Evolutionary conservation across 164 flowering plant species (phyloP).

Genomic region (Taxillus chinensis): DNA sequence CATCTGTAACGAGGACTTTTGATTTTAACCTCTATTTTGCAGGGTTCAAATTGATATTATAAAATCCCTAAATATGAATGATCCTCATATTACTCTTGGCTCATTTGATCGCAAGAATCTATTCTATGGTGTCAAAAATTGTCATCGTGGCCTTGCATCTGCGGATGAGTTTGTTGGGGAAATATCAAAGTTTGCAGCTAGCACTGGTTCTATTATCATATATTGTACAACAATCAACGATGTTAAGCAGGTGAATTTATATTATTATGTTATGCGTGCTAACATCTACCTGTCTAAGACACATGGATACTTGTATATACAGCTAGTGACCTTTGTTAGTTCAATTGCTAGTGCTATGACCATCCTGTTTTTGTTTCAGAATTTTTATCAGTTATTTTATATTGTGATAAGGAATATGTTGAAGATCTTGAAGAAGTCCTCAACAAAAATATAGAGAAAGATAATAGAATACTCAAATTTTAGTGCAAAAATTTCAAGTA

Average conservation of each 20-base stretch:
- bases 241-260: slow-evolving; percentile 36
- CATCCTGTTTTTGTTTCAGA: too few species aligned
- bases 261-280: too few species aligned
- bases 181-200: slow-evolving; percentile 27
- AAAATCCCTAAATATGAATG: slow-evolving; percentile 40
- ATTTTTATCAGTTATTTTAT: too few species aligned
- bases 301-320: too few species aligned
- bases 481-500: too few species aligned
- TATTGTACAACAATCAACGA: slow-evolving; percentile 60
- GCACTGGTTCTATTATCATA: slow-evolving; percentile 38
- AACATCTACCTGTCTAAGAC: too few species aligned
- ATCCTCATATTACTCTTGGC: slow-evolving; percentile 41
- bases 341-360: too few species aligned
- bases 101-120: slow-evolving; percentile 58
- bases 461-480: too few species aligned
- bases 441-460: too few species aligned
- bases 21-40: slow-evolving; percentile 5
- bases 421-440: too few species aligned
- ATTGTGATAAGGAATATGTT: too few species aligned
- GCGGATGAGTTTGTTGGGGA: slow-evolving; percentile 39
- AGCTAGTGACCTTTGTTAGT: too few species aligned
- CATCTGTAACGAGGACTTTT: not conserved
- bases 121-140: slow-evolving; percentile 43
- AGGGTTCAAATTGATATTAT: slow-evolving; percentile 49
- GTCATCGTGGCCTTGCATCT: slow-evolving; percentile 23